Conservation (phyloP, 352 stramenopile genomes). For the Pythium scleroteichum region DNA sequence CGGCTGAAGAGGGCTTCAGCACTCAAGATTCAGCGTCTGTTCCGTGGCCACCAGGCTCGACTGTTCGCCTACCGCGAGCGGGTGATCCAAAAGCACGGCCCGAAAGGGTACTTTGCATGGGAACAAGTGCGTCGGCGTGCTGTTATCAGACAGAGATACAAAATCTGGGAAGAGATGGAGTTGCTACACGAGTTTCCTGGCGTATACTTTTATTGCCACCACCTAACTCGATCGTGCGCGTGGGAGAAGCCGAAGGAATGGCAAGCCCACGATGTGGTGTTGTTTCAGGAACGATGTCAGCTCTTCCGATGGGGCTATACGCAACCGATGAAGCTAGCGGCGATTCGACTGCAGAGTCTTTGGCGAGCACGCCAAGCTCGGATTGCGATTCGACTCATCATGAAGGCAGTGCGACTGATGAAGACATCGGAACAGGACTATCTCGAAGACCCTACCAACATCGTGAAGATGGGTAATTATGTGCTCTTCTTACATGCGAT, state of each 20-base stretch:
- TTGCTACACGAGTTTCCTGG: constrained; percentile 41
- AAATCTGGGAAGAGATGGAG: constrained; percentile 80
- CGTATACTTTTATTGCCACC: constrained; percentile 75
- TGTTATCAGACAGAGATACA: constrained; percentile 40
- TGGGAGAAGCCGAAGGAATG: constrained; percentile 73
- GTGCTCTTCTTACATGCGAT: constrained; percentile 79
- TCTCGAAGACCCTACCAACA: constrained; percentile 67
- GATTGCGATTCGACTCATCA: constrained; percentile 56
- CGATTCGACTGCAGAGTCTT: constrained; percentile 47
- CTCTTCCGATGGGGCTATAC: constrained; percentile 72
- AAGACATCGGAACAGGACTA: constrained; percentile 71
- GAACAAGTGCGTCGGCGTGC: constrained; percentile 41
- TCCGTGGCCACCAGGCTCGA: constrained; percentile 51
- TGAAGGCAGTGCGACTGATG: constrained; percentile 71
- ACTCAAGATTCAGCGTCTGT: constrained; percentile 51
- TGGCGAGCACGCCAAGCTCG: constrained; percentile 60
- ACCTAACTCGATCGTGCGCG: constrained; percentile 58
- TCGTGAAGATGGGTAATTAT: constrained; percentile 84
- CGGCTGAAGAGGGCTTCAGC: constrained; percentile 31
- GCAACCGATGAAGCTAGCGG: constrained; percentile 47
- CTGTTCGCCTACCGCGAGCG: constrained; percentile 41
- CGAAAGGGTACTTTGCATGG: constrained; percentile 64
- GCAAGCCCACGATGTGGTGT: constrained; percentile 40
- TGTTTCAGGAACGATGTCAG: constrained; percentile 53
- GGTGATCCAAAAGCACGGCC: constrained; percentile 49